Percentiles rank a stretch among this genome's conserved stretches.
These are phyloP conservation scores for Hymenoscyphus fructigenus DNA, from an alignment of 2,329 filamentous ascomycete species.

Conservation along the genomic window DNA sequence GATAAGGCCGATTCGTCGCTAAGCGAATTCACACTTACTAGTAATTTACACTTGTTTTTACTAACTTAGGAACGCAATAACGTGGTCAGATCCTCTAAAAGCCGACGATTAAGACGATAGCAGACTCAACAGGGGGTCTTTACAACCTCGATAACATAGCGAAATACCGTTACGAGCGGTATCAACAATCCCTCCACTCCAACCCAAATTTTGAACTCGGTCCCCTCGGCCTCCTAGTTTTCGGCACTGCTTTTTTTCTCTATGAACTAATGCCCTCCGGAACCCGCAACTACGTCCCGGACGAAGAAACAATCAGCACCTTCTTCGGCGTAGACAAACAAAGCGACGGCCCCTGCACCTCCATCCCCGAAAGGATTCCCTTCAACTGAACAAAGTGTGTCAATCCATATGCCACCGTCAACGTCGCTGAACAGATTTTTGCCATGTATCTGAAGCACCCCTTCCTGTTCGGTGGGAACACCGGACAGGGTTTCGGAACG, in stretches of 20 bases:
- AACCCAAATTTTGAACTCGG: constrained; percentile 31
- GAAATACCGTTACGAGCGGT: constrained; percentile 36
- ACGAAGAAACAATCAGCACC: constrained; percentile 25
- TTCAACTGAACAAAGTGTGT: constrained; percentile 29
- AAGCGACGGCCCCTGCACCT: constrained; percentile 39
- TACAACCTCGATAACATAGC: constrained; percentile 33
- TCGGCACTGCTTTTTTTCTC: constrained; percentile 27
- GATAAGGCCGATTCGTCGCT: too few relatives aligned
- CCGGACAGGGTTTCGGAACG: constrained; percentile 39
- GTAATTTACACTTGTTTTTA: too few relatives aligned
- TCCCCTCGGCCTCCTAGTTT: constrained; percentile 30
- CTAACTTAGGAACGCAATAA: too few relatives aligned
- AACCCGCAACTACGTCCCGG: constrained; percentile 28
- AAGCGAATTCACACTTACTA: too few relatives aligned
- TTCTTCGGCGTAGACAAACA: constrained; percentile 44
- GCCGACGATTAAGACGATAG: constrained; percentile 31
- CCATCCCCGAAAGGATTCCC: constrained; percentile 21
- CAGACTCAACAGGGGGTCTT: constrained; percentile 36
- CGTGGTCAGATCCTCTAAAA: too few relatives aligned
- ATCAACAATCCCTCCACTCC: constrained; percentile 28
- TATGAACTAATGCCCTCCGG: constrained; percentile 30
- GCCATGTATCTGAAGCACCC: constrained; percentile 43
- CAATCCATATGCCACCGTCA: constrained; percentile 35
- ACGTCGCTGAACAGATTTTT: constrained; percentile 42
- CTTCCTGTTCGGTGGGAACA: constrained; percentile 45